A percentile compares a stretch with the other conserved stretches of the same genome.
Conservation (phyloP, 257 asterid species). For the Buddleja alternifolia region DNA sequence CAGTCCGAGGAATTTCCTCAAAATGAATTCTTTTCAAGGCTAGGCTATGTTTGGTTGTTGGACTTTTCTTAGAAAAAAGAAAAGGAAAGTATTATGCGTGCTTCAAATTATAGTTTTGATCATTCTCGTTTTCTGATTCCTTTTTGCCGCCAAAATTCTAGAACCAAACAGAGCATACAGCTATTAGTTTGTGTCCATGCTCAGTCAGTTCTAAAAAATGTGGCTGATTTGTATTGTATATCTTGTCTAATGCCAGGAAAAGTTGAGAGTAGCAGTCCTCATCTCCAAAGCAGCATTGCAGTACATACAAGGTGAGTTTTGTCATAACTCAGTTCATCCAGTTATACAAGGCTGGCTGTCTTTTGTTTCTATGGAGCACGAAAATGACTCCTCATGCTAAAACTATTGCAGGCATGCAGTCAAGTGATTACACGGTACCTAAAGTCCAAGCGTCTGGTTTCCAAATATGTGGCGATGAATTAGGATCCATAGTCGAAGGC, state of each 20-base stretch:
- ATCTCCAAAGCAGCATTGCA: slow-evolving; percentile 87
- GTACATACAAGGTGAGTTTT: slow-evolving; percentile 66
- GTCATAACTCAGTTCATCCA: neutral
- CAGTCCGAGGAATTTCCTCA: too few relatives aligned
- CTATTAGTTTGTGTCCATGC: too few relatives aligned
- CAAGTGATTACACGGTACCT: slow-evolving; percentile 64
- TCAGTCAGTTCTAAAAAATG: too few relatives aligned
- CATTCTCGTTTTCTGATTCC: too few relatives aligned
- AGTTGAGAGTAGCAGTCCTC: slow-evolving; percentile 78
- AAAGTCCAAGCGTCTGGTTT: slow-evolving; percentile 74
- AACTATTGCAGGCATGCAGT: slow-evolving; percentile 49
- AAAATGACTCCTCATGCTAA: slow-evolving; percentile 6
- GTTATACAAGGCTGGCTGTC: neutral
- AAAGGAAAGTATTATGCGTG: too few relatives aligned
- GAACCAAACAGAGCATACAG: too few relatives aligned
- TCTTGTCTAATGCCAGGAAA: slow-evolving; percentile 54
- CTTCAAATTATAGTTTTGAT: too few relatives aligned
- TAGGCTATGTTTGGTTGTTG: too few relatives aligned
- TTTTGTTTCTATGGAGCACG: neutral
- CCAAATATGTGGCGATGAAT: slow-evolving; percentile 72
- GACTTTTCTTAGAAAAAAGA: too few relatives aligned
- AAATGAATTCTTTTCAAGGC: too few relatives aligned
- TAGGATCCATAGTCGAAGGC: slow-evolving; percentile 75
- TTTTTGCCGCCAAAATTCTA: too few relatives aligned
- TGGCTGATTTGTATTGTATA: slow-evolving; percentile 25